Percentiles rank a stretch among this genome's conserved stretches.
Conservation (phyloP, 1,284 basidiomycete genomes). For the Pholiota adiposa region DNA sequence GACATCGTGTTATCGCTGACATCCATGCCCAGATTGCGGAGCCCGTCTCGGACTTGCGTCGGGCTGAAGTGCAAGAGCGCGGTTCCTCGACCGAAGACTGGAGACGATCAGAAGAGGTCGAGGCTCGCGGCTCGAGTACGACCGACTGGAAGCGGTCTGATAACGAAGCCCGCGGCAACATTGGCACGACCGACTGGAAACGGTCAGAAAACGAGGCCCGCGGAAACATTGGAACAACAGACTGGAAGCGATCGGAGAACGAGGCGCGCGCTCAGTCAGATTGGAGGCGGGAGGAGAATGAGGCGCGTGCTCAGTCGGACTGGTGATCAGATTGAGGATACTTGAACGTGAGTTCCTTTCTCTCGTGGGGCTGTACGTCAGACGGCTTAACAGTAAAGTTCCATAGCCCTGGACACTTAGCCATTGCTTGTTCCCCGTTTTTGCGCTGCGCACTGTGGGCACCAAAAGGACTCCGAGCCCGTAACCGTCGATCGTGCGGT, state of each 20-base stretch:
- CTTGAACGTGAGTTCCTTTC: conserved; percentile 4
- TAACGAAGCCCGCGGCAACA: conserved; percentile 21
- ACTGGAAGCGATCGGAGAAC: conserved; percentile 18
- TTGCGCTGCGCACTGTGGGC: conserved; percentile 4
- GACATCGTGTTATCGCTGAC: neutral
- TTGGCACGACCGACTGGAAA: conserved; percentile 27
- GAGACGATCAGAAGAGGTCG: conserved; percentile 21
- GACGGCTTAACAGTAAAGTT: neutral
- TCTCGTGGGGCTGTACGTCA: conserved; percentile 1
- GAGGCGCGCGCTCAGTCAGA: conserved; percentile 8
- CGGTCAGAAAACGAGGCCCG: conserved; percentile 16
- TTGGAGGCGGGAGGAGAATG: neutral
- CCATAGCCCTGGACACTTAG: neutral
- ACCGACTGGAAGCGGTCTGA: conserved; percentile 27
- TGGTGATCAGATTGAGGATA: neutral
- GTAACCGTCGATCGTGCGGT: conserved; percentile 16
- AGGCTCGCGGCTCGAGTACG: conserved; percentile 23
- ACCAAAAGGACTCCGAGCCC: conserved; percentile 14
- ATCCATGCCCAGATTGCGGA: conserved; percentile 20
- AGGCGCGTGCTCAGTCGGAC: conserved; percentile 1
- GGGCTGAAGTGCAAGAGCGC: neutral
- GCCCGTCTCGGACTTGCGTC: neutral
- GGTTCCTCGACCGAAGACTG: conserved; percentile 12
- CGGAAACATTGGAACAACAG: conserved; percentile 1
- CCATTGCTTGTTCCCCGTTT: neutral